Evolutionary conservation across 352 stramenopile genomes (phyloP), one percentile per base, ranked within the genome.

Genomic region (Globisporangium rhizosaccharum): DNA sequence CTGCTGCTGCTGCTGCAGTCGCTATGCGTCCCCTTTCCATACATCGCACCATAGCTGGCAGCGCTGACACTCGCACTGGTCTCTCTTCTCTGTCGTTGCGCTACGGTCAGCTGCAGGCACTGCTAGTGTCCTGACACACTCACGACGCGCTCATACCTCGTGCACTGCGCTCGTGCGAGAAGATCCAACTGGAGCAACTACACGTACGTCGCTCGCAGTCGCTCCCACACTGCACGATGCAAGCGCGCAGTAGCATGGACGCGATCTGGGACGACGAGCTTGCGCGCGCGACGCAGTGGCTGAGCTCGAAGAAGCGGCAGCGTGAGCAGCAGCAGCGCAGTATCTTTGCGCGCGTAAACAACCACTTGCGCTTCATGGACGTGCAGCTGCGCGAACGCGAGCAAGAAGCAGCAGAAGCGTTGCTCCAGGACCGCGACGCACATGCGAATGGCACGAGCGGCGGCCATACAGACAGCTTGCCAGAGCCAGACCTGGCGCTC

Each of bases 231-330:
- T 20, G 25, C 23, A 23, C 36, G 11, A 33, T 18, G 12, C 33
- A 46, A 57, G 52, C 23, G 3, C 23, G n/a, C 17, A 51, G 45
- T 15, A 23, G 15, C 17, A 11, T 17, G 12, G 39, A 56, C 10
- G 53, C 52, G n/a, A 53, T 79, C 6, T 83, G 74, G 73, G 58
- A 76, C 50, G 70, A 61, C 23, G 74, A 84, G 68, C 59, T 86
- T 30, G 59, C 71, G 62, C 70, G 76, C 42, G 67, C 67, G 41
- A 63, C 64, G 25, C 53, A 72, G 45, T 82, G 74, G 70, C 53
- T 86, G 8, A 50, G 20, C 4, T 46, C 57, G 37, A 62, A 18
- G 25, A 49, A 57, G 39, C 47, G 39, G 1, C 62, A 42, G 25
- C 52, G 69, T 47, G 52, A 72, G 41, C 51, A 62, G 2, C 55